Base-by-base conservation (phyloP, 352 stramenopile genomes). In the Globisporangium parvum region DNA sequence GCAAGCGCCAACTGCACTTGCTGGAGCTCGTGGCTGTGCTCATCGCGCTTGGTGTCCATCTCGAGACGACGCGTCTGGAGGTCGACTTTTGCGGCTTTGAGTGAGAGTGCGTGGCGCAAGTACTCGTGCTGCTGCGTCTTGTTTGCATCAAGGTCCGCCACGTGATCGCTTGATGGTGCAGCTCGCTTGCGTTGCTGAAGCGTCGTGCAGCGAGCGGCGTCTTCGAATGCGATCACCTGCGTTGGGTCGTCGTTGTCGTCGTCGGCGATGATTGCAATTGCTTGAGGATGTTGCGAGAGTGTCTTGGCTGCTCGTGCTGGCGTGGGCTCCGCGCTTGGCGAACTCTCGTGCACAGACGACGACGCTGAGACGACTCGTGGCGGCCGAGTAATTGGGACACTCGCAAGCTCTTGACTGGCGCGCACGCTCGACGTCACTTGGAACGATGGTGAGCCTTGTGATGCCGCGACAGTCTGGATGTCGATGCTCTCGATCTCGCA, bases 1-100 rank as follows among this genome's bases (percentile, higher is more conserved):
- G 71, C 73, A 46, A 83, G 58, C 26, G 67, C 66, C 23, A 83
- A 45, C 46, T 83, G 73, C 49, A 83, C 68, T 2, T 61, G 57
- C 57, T 83, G 70, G 35, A 80, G 26, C 45, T 80, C 69, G 5
- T 53, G 65, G 31, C 60, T 64, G 0, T 70, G 63, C 47, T 71
- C 59, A 39, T 77, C 71, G 17, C 69, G 69, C 52, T 80, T 78
- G 2, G 39, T 62, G 66, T 83, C 73, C 44, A 83, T 49, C 4
- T 83, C 73, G 33, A 83, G 53, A 2, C 69, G 68, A 24, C 69
- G 62, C 17, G 52, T 71, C 33, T 83, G 63, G 54, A 80, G 68
- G 55, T 83, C 70, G 0, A 83, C 28, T 39, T 61, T 63, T 24
- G 73, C 70, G 46, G 63, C 71, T 33, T 80, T 62, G 26, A 83